Evolutionary conservation across 305 asterid species (phyloP).

Genomic region (Lippia alba): DNA sequence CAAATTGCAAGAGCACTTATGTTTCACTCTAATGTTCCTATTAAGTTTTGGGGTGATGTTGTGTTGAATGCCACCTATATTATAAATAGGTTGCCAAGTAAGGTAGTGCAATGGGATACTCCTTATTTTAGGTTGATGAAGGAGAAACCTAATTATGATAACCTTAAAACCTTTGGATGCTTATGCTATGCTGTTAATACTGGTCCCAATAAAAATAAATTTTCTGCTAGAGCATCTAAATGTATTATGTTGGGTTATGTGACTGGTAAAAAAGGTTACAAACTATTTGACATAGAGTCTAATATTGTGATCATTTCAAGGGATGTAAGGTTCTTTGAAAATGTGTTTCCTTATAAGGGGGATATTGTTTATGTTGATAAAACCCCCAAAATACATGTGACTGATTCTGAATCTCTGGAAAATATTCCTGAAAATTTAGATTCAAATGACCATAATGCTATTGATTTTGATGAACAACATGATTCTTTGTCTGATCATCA

Average conservation of each 20-base stretch:
- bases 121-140: not conserved
- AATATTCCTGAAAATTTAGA: too few species aligned
- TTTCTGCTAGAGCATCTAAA: not conserved
- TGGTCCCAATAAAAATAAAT: not conserved
- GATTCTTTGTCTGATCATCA: too few species aligned
- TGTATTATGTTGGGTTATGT: not conserved
- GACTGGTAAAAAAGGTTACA: not conserved
- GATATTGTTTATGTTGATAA: too few species aligned
- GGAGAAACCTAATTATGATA: not conserved
- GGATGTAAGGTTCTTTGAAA: too few species aligned
- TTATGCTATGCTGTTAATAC: not conserved
- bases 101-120: not conserved
- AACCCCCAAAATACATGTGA: too few species aligned
- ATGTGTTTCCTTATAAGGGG: too few species aligned
- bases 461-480: too few species aligned
- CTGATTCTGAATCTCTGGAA: too few species aligned
- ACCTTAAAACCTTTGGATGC: slow-evolving; percentile 6
- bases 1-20: not conserved
- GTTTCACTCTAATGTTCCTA: not conserved
- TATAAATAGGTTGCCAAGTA: not conserved
- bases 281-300: not conserved
- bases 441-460: too few species aligned
- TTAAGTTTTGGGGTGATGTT: not conserved
- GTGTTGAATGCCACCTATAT: not conserved
- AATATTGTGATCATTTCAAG: too few species aligned